phyloP scores from a whole-genome alignment of 148 eudicot species.

The Vaccinium vitisidaea region DNA sequence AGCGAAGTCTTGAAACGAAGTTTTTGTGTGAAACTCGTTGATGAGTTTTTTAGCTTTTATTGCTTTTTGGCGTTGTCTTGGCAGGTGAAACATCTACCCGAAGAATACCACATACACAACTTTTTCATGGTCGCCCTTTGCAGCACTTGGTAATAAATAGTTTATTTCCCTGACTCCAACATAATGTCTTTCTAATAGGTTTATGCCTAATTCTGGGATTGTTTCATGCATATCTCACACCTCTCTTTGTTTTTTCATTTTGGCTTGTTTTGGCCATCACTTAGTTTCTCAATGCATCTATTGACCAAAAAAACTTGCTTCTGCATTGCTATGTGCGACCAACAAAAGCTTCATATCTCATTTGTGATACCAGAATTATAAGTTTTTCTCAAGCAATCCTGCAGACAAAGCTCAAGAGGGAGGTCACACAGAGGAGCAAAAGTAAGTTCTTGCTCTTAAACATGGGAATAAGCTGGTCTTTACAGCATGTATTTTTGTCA shows the following conservation, averaged over 20 bases:
- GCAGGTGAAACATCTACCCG: constrained; percentile 22
- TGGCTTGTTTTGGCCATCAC: not conserved
- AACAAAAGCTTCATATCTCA: not conserved
- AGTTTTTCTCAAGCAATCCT: constrained; percentile 19
- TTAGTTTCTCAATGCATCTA: not conserved
- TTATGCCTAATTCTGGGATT: not conserved
- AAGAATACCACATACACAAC: constrained; percentile 6
- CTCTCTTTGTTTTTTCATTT: not conserved
- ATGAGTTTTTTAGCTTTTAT: not conserved
- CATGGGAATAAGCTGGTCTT: not conserved
- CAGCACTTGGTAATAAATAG: constrained; percentile 23
- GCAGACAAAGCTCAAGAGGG: constrained; percentile 20
- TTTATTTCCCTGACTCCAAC: not conserved
- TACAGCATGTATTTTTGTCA: not conserved
- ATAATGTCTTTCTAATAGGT: not conserved
- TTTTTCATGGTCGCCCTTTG: constrained; percentile 14
- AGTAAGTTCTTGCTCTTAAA: constrained; percentile 17
- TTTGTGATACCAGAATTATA: not conserved
- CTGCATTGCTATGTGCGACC: not conserved
- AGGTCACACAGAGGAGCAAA: constrained; percentile 15
- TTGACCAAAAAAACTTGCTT: not conserved
- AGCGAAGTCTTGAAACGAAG: not conserved
- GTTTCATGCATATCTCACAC: not conserved
- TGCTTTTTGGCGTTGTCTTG: not conserved
- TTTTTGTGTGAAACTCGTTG: not conserved